Base-by-base conservation (phyloP, 208 protist species). In the Angomonas deanei region DNA sequence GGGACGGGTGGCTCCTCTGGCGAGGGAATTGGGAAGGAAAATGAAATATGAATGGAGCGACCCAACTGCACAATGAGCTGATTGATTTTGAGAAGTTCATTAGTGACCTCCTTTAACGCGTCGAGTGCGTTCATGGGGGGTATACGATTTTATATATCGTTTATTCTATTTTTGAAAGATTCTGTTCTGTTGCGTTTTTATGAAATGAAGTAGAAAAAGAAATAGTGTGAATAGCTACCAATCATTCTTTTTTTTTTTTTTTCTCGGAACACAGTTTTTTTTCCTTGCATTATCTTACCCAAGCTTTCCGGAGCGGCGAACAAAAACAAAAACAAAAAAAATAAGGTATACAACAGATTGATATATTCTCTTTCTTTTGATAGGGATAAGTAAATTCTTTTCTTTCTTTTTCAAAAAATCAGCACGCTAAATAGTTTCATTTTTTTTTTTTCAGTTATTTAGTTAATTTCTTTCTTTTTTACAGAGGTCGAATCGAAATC, bases 401-500 rank as follows among this genome's bases (percentile, higher is more conserved):
- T 8, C 23, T 61, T 39, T 11, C 15, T 2, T 0, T 64, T 64
- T 32, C 52, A 15, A 58, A 11, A 28, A 19, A 15, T 4, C 30
- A 8, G 6, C 19, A 42, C 36, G 36, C 8, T 42, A 42, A 42
- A 42, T 42, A 42, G 8, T n/a, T 42, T n/a, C 15, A 42, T 42
- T 42, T 42, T 8, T 42, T 42, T 42, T n/a, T 42, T 42, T 42
- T 42, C 15, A n/a, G 8, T 42, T 42, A 3, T 8, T 23, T 39
- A 4, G 6, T n/a, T 19, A 6, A 27, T 26, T 61, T n/a, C 19
- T 0, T 27, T 50, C 24, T 52, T 49, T 55, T 21, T 72, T 46
- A 73, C 15, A 76, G 32, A 2, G 73, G 74, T 47, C 59, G 63
- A 23, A 68, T 60, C 52, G 68, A 55, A 15, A 72, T 46, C 1